Conservation (phyloP, 441 rosid genomes). For the Syzygium malaccense region DNA sequence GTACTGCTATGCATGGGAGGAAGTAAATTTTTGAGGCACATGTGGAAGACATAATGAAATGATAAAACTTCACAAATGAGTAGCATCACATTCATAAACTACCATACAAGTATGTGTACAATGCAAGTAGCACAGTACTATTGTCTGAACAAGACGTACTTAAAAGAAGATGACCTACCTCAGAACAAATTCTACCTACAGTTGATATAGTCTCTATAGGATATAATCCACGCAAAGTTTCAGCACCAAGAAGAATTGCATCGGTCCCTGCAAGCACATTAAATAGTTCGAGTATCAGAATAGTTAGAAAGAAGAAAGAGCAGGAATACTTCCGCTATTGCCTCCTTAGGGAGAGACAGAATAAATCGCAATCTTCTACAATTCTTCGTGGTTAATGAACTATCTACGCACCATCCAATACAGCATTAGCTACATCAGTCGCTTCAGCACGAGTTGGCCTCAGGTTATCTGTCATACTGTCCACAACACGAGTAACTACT, state of each 20-base stretch:
- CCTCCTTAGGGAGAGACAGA: not conserved
- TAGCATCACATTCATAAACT: not conserved
- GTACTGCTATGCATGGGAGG: not conserved
- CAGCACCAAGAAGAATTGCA: slow-evolving; percentile 16
- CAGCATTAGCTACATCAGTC: slow-evolving; percentile 17
- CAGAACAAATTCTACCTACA: slow-evolving; percentile 8
- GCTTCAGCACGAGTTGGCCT: slow-evolving; percentile 20
- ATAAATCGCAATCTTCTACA: not conserved
- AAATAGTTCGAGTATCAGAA: not conserved
- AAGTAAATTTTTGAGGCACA: not conserved
- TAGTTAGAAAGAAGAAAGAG: not conserved
- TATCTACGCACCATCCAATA: slow-evolving; percentile 6
- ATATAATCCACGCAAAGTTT: slow-evolving; percentile 14
- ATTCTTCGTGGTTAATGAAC: not conserved
- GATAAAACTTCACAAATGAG: not conserved
- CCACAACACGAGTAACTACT: slow-evolving; percentile 13
- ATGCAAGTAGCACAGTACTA: not conserved
- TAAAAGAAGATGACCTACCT: not conserved
- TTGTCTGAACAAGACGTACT: not conserved
- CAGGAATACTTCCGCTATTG: not conserved
- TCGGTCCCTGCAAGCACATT: slow-evolving; percentile 6
- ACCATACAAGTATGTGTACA: not conserved
- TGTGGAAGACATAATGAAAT: not conserved
- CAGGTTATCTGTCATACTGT: slow-evolving; percentile 14
- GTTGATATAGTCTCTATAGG: slow-evolving; percentile 12